Base-by-base conservation (phyloP, 306 rosid genomes). In the Sechiopsis laciniata region DNA sequence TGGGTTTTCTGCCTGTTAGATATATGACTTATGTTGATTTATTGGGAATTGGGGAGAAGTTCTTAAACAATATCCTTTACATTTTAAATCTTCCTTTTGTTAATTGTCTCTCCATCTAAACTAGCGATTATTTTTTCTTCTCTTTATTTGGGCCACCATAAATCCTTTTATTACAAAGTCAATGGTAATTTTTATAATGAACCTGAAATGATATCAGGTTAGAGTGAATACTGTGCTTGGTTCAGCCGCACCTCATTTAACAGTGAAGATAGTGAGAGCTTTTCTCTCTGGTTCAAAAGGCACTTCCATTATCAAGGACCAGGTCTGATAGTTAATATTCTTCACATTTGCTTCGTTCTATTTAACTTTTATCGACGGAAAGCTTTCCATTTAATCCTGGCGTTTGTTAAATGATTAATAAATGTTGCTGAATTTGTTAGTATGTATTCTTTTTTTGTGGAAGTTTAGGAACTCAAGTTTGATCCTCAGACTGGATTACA, bases 141-240 rank as follows among this genome's bases (percentile, higher is more conserved):
- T 29, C 7, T 50, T 67, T 42, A 52, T 14, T 67, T 67, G 24
- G 26, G 37, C 19, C 55, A 46, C 21, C 53, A 11, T 45, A 67
- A 55, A 46, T 13, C 40, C 54, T 46, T 48, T 14, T 13, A 24
- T 68, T 26, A 6, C 40, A 8, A 32, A 48, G 19, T 50, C 14
- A 13, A 19, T 69, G 73, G 45, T 50, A 7, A 13, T 56, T 22
- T 51, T 24, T 22, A 51, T 70, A 11, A 24, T 48, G 2, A 26
- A 70, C 8, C 46, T 52, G 7, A 74, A 57, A 57, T 73, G 55
- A 52, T 63, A 83, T 77, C 86, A 95, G 99, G 97, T 91, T 64
- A 88, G 82, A 88, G 96, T 95, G 52, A 88, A 68, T 83, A 91
- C 96, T 4, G 96, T 85, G 71, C 91, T 95, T 81, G 97, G 99